Percentiles rank a stretch among this genome's conserved stretches.
Conservation (phyloP, 2,329 filamentous ascomycete species). For the Neofusicoccum sp. region DNA sequence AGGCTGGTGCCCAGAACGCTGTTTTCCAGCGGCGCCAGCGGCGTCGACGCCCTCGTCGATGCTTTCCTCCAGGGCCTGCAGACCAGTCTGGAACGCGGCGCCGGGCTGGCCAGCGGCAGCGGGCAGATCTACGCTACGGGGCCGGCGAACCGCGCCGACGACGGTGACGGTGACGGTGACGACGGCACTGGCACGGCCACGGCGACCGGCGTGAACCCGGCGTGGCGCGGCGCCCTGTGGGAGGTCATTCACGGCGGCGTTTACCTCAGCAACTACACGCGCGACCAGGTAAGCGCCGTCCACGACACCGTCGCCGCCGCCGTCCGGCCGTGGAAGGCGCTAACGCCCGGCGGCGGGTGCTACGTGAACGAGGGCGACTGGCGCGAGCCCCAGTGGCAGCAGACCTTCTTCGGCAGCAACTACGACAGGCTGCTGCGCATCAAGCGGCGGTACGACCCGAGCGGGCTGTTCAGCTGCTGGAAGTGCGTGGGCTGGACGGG, state of each 20-base stretch:
- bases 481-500: constrained; percentile 23
- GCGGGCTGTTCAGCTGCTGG: constrained; percentile 15
- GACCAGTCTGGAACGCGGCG: constrained; percentile 30
- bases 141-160: constrained; percentile 31
- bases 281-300: constrained; percentile 26
- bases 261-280: constrained; percentile 31
- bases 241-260: constrained; percentile 37
- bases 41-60: constrained; percentile 26
- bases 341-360: constrained; percentile 38
- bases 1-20: constrained; percentile 33
- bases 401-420: constrained; percentile 23
- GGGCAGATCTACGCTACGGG: constrained; percentile 38
- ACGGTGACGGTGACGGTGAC: constrained; percentile 27
- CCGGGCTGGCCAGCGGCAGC: not conserved
- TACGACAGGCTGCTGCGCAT: constrained; percentile 26
- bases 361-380: not conserved
- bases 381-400: not conserved
- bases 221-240: constrained; percentile 36
- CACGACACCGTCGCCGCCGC: constrained; percentile 35
- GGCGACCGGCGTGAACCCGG: constrained; percentile 34
- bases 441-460: constrained; percentile 30
- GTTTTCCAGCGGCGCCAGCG: too few species aligned
- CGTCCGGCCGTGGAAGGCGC: constrained; percentile 36
- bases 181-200: constrained; percentile 19
- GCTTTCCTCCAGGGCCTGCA: constrained; percentile 27